Evolutionary conservation across 2,329 filamentous ascomycete genomes (phyloP), one percentile per base, ranked within the genome.

Genomic region (Rutstroemia sp.): DNA sequence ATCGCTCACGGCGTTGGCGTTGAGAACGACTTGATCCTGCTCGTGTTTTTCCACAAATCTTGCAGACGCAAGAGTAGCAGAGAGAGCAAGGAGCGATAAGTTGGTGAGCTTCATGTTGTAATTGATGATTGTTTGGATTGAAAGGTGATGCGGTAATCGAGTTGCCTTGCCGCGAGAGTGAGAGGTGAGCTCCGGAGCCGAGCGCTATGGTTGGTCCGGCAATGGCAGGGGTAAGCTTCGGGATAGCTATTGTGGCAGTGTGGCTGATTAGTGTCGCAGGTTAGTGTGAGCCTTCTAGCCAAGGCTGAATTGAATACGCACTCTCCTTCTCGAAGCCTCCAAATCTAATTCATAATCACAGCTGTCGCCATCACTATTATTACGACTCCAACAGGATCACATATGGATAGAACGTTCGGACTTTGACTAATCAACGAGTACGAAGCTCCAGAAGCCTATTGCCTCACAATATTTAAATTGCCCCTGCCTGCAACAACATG

Each of bases 21-120:
- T 72, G 56, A 82, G 73, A 57, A 78, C 71, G 60, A 82, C 72
- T 61, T 76, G 75, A 64, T 81, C 72, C 57, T 63, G 67, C 64
- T 84, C 80, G 61, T 71, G 69, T 34, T 72, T 63, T 66, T 83
- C 78, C 64, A 83, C 68, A 64, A 82, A 84, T 61, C 81, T 80
- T 54, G 79, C 81, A 61, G 73, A 76, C 56, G 76, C 73, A 51
- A 74, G 68, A 36, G 71, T 76, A 48, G 80, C 80, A 60, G 83
- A 73, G 61, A 82, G 74, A 51, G 80, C 76, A 55, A 84, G 67
- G 14, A 82, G 65, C 51, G 80, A 80, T 42, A 68, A 45, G 8
- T 54, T 61, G 8, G 76, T 71, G 61, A 80, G 70, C 70, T 78
- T 83, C 80, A 83, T 83, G 56, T 48, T 46, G 44, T 46, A 23